Base-by-base conservation (phyloP, 371 early-diverging fungal species). In the Catenaria anguillulae region DNA sequence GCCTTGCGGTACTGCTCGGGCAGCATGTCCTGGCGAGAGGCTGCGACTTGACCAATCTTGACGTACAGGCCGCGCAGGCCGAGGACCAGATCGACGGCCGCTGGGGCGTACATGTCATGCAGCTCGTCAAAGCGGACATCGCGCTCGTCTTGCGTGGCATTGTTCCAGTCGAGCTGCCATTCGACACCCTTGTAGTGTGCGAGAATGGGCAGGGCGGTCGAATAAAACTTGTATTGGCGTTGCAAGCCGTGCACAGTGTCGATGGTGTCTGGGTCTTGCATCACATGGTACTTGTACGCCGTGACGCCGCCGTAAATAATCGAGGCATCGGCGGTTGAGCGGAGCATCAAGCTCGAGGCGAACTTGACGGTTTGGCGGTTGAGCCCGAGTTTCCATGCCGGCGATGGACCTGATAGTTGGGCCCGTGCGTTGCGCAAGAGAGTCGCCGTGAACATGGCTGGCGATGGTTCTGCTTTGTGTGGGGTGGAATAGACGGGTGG, bases 41-140 rank as follows among this genome's bases (percentile, higher is more conserved):
- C n/a, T 10, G 8, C 10, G 23, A 56, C 56, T 24, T 56, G 56
- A 36, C 56, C 56, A 21, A 56, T 21, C 24, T 56, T 56, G 56
- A 56, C 6, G 56, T n/a, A 33, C 23, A 56, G 26, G 21, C 56
- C 24, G 34, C 56, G 56, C 56, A 56, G 37, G 23, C 23, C 21
- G 29, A 56, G 37, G 34, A 37, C 24, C 35, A 56, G 33, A 10
- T 19, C 56, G 15, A 56, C n/a, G 29, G 37, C 37, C 8, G 21
- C 23, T 8, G 56, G 56, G 21, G 56, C 56, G 37, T 56, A 56
- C 37, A 10, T 4, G n/a, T 33, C n/a, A 36, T 56, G 56, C 56
- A 56, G 23, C 33, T 23, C 56, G 21, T 33, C 35, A 12, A 56
- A 56, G 10, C 21, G 29, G 0, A 24, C 46, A 24, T 46, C 46